phyloP scores from a whole-genome alignment of 768 basidiomycete species.

The Amanita subjunquillea region DNA sequence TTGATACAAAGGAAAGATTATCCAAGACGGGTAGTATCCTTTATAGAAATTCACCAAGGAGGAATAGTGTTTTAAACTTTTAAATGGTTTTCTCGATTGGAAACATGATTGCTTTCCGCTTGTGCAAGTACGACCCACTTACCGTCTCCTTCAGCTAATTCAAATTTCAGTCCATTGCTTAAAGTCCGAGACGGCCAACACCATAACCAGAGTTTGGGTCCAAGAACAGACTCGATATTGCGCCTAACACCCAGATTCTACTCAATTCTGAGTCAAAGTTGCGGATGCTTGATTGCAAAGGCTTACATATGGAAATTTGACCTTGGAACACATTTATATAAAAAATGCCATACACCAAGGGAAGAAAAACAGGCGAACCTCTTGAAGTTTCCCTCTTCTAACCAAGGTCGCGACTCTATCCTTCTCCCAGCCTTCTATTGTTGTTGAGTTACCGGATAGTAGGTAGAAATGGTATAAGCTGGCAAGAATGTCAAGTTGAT shows the following conservation, averaged over 20 bases:
- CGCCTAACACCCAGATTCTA: conserved; percentile 70
- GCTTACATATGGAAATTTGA: conserved; percentile 89
- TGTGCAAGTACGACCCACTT: conserved; percentile 47
- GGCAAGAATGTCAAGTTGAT: conserved; percentile 2
- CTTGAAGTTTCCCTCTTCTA: conserved; percentile 74
- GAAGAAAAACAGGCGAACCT: conserved; percentile 30
- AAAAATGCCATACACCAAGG: not conserved
- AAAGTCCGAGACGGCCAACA: conserved; percentile 62
- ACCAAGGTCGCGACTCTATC: conserved; percentile 85
- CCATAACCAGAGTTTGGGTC: conserved; percentile 69
- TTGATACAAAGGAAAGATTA: not conserved
- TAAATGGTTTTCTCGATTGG: not conserved
- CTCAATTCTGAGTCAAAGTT: conserved; percentile 7
- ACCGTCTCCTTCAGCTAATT: conserved; percentile 64
- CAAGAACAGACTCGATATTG: conserved; percentile 75
- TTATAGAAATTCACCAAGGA: not conserved
- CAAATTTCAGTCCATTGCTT: conserved; percentile 72
- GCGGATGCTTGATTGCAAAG: not conserved
- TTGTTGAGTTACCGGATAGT: conserved; percentile 75
- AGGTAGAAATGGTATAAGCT: conserved; percentile 84
- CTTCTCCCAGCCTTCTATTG: conserved; percentile 98
- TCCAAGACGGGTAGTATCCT: not conserved
- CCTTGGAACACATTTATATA: conserved; percentile 23
- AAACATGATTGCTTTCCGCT: not conserved
- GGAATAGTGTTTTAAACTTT: not conserved